phyloP scores from a whole-genome alignment of 768 basidiomycete genomes.

The Boletus insuetus region DNA sequence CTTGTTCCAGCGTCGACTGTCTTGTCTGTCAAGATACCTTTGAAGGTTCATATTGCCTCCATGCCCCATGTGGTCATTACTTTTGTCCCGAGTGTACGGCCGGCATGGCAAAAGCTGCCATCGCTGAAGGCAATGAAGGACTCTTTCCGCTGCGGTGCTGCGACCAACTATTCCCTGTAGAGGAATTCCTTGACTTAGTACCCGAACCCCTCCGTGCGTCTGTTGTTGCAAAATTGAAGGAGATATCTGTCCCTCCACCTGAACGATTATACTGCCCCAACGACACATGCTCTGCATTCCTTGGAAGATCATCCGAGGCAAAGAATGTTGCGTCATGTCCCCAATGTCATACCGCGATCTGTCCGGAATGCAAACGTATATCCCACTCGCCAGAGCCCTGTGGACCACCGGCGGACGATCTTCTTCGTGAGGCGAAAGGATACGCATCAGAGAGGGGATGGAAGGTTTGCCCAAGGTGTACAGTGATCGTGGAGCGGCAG shows the following conservation, averaged over 20 bases:
- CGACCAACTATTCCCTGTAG: background rate
- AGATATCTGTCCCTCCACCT: background rate
- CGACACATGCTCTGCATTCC: background rate
- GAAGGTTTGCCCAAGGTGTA: background rate
- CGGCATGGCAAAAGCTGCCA: background rate
- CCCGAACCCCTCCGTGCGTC: background rate
- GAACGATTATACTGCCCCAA: background rate
- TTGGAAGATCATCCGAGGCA: background rate
- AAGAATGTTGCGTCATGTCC: background rate
- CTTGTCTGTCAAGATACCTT: background rate
- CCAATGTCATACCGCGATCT: background rate
- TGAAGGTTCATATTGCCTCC: background rate
- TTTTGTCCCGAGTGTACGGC: background rate
- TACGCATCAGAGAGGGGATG: background rate
- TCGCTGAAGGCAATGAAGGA: background rate
- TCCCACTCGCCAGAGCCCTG: background rate
- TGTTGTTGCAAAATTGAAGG: background rate
- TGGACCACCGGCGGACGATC: background rate
- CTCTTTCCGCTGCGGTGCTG: background rate
- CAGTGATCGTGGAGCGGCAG: background rate
- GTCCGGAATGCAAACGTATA: background rate
- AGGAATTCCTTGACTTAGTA: background rate
- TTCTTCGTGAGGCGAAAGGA: background rate
- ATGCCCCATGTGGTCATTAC: background rate
- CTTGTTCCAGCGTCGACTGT: background rate